phyloP scores from a whole-genome alignment of 768 basidiomycete species.

The Holtermanniella nyarrowii region DNA sequence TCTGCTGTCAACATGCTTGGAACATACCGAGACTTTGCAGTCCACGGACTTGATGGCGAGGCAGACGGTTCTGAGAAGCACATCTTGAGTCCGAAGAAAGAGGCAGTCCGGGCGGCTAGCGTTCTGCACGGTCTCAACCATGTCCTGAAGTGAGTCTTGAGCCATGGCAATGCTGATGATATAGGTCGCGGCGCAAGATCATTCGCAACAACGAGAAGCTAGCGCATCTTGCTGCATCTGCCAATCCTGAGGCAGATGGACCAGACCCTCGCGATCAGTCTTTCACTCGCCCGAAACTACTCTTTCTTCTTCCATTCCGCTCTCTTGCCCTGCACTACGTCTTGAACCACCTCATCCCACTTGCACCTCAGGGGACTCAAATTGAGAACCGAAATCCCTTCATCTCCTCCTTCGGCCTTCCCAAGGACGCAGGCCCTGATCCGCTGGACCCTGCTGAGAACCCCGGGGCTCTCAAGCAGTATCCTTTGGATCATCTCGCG shows the following conservation, averaged over 20 bases:
- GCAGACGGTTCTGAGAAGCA: conserved; percentile 32
- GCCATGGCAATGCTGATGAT: neutral
- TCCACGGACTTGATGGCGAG: conserved; percentile 57
- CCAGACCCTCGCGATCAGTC: conserved; percentile 83
- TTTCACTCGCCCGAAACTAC: conserved; percentile 88
- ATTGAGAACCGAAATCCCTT: conserved; percentile 83
- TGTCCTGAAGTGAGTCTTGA: conserved; percentile 61
- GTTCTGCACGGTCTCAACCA: conserved; percentile 80
- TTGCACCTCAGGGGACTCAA: conserved; percentile 58
- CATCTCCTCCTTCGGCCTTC: conserved; percentile 67
- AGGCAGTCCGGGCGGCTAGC: conserved; percentile 55
- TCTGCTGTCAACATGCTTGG: conserved; percentile 48
- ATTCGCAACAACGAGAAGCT: conserved; percentile 91
- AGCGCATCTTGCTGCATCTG: conserved; percentile 47
- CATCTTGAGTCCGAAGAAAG: conserved; percentile 44
- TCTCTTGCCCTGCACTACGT: conserved; percentile 77
- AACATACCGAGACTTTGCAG: conserved; percentile 64
- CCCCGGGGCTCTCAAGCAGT: conserved; percentile 57
- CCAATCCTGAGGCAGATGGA: conserved; percentile 42
- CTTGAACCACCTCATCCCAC: conserved; percentile 63
- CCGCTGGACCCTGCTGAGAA: conserved; percentile 48
- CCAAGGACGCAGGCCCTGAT: conserved; percentile 59
- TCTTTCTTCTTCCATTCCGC: conserved; percentile 87
- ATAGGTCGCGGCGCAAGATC: conserved; percentile 76
- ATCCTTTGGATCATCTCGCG: conserved; percentile 80